Evolutionary conservation across 164 flowering plant genomes (phyloP).

Genomic region (Sedum album): DNA sequence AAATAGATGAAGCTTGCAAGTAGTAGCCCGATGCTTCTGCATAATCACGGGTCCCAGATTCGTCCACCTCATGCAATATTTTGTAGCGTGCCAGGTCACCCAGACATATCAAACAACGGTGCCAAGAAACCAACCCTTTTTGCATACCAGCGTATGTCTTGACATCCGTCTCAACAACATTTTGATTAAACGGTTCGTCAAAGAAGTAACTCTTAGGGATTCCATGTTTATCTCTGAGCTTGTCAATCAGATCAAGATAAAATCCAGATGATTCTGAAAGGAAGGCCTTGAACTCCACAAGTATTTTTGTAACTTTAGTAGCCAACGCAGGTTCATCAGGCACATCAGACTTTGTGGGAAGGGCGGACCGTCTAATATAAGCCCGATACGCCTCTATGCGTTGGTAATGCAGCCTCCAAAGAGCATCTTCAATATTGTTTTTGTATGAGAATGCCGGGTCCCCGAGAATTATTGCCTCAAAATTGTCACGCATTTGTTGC

Average conservation of each 20-base stretch:
- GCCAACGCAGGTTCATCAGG: not conserved
- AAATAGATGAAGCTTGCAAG: conserved; percentile 6
- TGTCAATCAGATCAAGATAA: not conserved
- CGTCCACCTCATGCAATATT: not conserved
- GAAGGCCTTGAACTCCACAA: not conserved
- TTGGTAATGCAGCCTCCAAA: not conserved
- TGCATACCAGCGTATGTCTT: not conserved
- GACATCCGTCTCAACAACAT: not conserved
- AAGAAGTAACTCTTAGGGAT: not conserved
- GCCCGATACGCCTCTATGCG: conserved; percentile 3
- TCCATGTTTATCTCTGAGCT: conserved; percentile 1
- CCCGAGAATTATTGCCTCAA: not conserved
- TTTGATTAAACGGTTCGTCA: not conserved
- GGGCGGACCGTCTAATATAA: not conserved
- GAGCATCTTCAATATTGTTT: conserved; percentile 3
- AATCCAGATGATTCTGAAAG: not conserved
- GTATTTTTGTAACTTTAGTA: not conserved
- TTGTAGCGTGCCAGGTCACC: conserved; percentile 6
- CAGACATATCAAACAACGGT: conserved; percentile 7
- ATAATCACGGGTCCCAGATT: conserved; percentile 4
- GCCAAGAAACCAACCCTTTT: conserved; percentile 3
- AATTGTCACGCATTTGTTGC: conserved; percentile 5
- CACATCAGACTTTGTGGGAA: not conserved
- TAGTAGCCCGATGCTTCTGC: not conserved
- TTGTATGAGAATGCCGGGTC: not conserved